Conservation (phyloP, 192 early-diverging fungal species). For the Haplosporangium gracile region DNA sequence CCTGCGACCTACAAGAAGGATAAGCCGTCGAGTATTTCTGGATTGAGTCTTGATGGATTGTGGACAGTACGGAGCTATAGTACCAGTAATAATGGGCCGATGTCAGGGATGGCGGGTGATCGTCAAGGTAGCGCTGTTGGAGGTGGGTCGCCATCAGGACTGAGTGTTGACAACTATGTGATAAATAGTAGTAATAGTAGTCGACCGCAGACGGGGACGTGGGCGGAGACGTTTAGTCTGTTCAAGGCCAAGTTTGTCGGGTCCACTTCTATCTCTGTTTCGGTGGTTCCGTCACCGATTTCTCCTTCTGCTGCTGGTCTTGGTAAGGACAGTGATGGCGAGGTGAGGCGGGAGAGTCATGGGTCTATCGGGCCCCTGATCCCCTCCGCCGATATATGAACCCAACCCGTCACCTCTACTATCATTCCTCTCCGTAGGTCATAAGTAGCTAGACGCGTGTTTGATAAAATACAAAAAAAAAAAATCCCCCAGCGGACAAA, state of each 20-base stretch:
- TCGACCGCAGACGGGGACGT: constrained; percentile 43
- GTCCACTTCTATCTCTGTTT: background rate
- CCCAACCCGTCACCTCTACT: background rate
- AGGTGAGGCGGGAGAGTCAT: background rate
- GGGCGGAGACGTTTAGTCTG: constrained; percentile 44
- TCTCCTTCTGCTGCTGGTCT: background rate
- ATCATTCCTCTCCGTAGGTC: background rate
- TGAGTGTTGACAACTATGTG: constrained; percentile 32
- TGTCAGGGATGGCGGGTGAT: background rate
- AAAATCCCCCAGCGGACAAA: background rate
- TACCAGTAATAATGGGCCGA: background rate
- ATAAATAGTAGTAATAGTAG: background rate
- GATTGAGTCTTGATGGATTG: constrained; percentile 29
- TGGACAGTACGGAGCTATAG: constrained; percentile 9
- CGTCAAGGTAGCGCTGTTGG: background rate
- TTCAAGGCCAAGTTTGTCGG: constrained; percentile 32
- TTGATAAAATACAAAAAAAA: background rate
- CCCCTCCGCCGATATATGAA: background rate
- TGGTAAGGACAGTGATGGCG: background rate
- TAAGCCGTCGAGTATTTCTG: constrained; percentile 21
- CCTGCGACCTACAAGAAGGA: constrained; percentile 13
- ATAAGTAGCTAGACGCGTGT: background rate
- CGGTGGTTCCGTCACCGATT: background rate
- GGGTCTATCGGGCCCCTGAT: background rate
- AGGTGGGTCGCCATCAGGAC: constrained; percentile 9